A percentile compares a stretch with the other conserved stretches of the same genome.
These are phyloP conservation scores for Bassia scoparia DNA, from an alignment of 148 eudicot genomes.

Conservation along the genomic window DNA sequence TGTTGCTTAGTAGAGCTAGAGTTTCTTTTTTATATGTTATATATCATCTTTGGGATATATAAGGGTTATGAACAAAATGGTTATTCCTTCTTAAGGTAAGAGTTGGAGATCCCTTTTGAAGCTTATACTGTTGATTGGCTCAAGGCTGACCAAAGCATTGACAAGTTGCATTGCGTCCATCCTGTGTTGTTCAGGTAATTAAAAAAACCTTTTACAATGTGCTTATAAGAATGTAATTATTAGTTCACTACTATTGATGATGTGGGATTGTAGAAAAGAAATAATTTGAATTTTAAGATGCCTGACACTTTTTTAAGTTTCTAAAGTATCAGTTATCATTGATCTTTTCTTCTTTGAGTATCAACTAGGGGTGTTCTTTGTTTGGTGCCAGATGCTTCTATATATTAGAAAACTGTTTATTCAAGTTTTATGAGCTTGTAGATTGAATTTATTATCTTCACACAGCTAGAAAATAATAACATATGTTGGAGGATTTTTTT, in stretches of 20 bases:
- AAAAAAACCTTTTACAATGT: background rate
- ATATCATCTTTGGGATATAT: background rate
- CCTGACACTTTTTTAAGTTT: background rate
- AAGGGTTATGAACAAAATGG: background rate
- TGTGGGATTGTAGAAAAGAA: background rate
- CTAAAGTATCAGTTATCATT: too few relatives aligned
- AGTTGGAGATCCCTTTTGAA: conserved; percentile 93
- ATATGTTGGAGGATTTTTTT: background rate
- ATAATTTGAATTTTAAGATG: background rate
- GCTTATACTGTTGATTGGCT: conserved; percentile 96
- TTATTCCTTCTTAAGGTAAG: conserved; percentile 47
- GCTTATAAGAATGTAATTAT: background rate
- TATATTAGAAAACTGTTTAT: background rate
- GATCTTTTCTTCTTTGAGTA: too few relatives aligned
- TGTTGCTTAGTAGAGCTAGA: too few relatives aligned
- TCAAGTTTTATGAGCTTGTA: background rate
- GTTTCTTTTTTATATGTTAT: background rate
- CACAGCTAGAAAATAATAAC: background rate
- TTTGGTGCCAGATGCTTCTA: background rate
- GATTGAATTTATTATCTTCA: background rate
- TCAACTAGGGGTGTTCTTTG: background rate
- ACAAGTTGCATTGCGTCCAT: conserved; percentile 83
- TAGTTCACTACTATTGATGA: background rate
- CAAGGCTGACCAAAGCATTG: conserved; percentile 61
- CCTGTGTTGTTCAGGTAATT: conserved; percentile 74